Base-by-base conservation (phyloP, 2,329 filamentous ascomycete genomes). In the Xylariaceae sp. region DNA sequence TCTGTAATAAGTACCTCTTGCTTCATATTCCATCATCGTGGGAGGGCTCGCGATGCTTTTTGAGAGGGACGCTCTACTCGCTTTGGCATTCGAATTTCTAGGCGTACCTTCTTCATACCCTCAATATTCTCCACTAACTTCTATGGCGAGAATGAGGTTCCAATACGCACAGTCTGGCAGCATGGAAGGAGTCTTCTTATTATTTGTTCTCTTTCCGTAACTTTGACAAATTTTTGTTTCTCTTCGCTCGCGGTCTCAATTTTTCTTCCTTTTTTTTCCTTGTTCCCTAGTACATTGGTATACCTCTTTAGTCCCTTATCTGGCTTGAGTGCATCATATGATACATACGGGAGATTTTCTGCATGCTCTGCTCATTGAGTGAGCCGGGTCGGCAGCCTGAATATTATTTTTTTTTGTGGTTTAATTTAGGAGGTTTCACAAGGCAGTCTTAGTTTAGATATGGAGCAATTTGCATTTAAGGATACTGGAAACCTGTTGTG, bases 71-170 rank as follows among this genome's bases (percentile, higher is more conserved):
- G n/a, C n/a, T n/a, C n/a, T n/a, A n/a, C n/a, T n/a, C n/a, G n/a
- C n/a, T n/a, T n/a, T n/a, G n/a, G n/a, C n/a, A n/a, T n/a, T n/a
- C n/a, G n/a, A n/a, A n/a, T n/a, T n/a, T n/a, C n/a, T n/a, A n/a
- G n/a, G n/a, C n/a, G n/a, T n/a, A n/a, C n/a, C n/a, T n/a, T 33
- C 45, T 52, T 58, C 55, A 58, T 58, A 58, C 55, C 55, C 55
- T 32, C 45, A 50, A 36, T 50, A 30, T 56, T 44, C 44, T 30
- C 18, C 46, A 43, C 39, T 44, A 50, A 40, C 45, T 50, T 50
- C 32, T 53, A 41, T 23, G 45, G 53, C 16, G 35, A 32, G 46
- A 37, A 41, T 45, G 40, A 8, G 5, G 50, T 52, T 50, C 55
- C 50, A 39, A 57, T 59, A 59, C 45, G 57, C 49, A 53, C 52